Evolutionary conservation across 495 filamentous ascomycete species (phyloP), one percentile per base, ranked within the genome.

Genomic region (Oleoguttula mirabilis): DNA sequence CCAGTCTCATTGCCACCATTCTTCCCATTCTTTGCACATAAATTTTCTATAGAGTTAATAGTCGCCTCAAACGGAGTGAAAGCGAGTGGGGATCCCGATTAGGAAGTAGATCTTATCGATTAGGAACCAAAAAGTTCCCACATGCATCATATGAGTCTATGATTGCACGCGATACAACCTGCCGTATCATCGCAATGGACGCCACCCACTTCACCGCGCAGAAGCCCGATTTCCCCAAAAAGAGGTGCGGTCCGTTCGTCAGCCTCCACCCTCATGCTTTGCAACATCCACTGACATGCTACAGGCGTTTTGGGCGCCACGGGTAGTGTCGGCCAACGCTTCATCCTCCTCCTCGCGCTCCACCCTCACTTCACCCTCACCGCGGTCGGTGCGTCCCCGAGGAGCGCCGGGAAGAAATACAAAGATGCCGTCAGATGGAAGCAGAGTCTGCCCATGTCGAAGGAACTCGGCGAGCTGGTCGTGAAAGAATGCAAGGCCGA

Each of bases 371-470:
- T 66, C 36, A 55, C 58, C 7, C 55, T 69, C 10, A 47, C 49
- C 8, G 62, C 60, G 21, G 57, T 66, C 16, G 62, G 64, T 10
- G 63, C 61, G 3, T 59, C 56, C 11, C 55, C 63, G 35, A 48
- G 59, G 10, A 63, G 60, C 12, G 60, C 64, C 1, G 64, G 64
- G 21, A 66, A 67, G 55, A 60, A 59, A 45, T 67, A 66, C 47
- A 51, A 53, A 37, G 60, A 64, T 60, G 64, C 62, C 16, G 62
- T 62, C 31, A 57, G 47, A 24, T 67, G 64, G 64, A 66, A 66
- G 50, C 64, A 67, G 43, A 46, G 52, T 3, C 24, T 60, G 25
- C 61, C 63, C 10, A 63, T 65, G 50, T 57, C 56, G n/a, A 56
- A 58, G 47, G 43, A 54, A 24, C 47, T 66, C 30, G 62, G 64